Percentiles rank a stretch among this genome's conserved stretches.
Evolutionary conservation across 83 land plant genomes (phyloP).

Genomic region (Picea engelmannii): DNA sequence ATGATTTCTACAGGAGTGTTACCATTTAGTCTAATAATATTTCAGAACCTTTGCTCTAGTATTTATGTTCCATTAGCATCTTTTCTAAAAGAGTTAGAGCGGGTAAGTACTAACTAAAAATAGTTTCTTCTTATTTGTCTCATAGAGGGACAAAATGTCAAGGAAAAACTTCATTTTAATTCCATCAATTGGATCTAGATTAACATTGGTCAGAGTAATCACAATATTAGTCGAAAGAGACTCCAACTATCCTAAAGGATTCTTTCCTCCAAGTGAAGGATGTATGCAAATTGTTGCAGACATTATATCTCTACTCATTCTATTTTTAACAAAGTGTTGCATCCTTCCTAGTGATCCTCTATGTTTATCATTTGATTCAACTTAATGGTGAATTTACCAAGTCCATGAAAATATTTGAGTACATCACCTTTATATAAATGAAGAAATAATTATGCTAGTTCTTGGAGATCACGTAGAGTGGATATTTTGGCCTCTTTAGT

Average conservation of each 20-base stretch:
- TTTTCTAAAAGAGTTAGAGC: no score
- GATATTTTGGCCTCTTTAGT: conserved; percentile 18
- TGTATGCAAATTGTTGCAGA: conserved; percentile 61
- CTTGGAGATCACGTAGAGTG: conserved; percentile 59
- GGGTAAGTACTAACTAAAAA: no score
- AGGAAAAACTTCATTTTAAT: conserved; percentile 71
- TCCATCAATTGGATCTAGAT: conserved; percentile 49
- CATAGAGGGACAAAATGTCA: conserved; percentile 26
- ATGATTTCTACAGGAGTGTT: no score
- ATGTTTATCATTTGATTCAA: conserved; percentile 45
- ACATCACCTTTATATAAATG: conserved; percentile 80
- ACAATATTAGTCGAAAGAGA: not conserved
- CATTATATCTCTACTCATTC: conserved; percentile 39
- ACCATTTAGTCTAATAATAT: no score
- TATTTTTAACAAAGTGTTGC: conserved; percentile 7
- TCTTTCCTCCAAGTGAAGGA: no score
- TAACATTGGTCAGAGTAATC: not conserved
- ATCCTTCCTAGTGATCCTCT: conserved; percentile 19
- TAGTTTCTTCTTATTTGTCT: no score
- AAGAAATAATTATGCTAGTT: conserved; percentile 62
- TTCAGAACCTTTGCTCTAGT: no score
- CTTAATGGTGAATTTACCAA: conserved; percentile 68
- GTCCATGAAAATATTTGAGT: conserved; percentile 73
- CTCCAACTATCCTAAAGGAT: conserved; percentile 9
- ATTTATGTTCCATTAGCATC: no score